Evolutionary conservation across 176 grass and related monocot species (phyloP), one percentile per base, ranked within the genome.

Genomic region (Puya raimondii): DNA sequence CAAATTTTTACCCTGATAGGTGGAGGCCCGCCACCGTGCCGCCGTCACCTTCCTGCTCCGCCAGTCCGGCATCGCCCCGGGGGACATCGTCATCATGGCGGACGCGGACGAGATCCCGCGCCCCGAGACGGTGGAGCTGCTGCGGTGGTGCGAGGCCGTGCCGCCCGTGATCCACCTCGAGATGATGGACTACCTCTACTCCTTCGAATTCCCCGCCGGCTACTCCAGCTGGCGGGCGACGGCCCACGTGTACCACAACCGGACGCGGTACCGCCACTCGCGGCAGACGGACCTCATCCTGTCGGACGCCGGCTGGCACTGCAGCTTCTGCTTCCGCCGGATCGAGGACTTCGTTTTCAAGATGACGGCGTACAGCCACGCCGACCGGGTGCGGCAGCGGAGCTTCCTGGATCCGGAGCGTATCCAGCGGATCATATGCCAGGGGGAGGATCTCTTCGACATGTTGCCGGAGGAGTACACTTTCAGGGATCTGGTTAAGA

Each of bases 391-490:
- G 68, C 81, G 68, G 9, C 57, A 77, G 53, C 26, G 66, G 47
- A 88, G 80, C 71, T 92, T 90, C 74, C 66, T 97, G 33, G 79
- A 90, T 11, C 77, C 74, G 14, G 76, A 83, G 21, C 90, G 94
- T 73, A 97, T 97, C 67, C 94, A 97, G 81, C 85, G 53, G 72
- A 81, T 97, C 70, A 97, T 97, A 61, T 97, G 94, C 70, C 73
- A 84, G 7, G 94, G 94, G 23, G 86, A 81, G 9, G 87, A 97
- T 70, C 73, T 97, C 54, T 97, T 97, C 79, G 88, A 86, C 83
- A 90, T 97, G 94, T 78, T 97, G 57, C 94, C 94, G 23, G 94
- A 97, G 74, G 89, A 97, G 76, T 97, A 92, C 58, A 90, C 86
- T 15, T 97, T 97, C 18, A 80, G 63, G 63, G 94, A 90, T 51